Base-by-base conservation (phyloP, 106 monocot genomes). In the Allium fistulosum region DNA sequence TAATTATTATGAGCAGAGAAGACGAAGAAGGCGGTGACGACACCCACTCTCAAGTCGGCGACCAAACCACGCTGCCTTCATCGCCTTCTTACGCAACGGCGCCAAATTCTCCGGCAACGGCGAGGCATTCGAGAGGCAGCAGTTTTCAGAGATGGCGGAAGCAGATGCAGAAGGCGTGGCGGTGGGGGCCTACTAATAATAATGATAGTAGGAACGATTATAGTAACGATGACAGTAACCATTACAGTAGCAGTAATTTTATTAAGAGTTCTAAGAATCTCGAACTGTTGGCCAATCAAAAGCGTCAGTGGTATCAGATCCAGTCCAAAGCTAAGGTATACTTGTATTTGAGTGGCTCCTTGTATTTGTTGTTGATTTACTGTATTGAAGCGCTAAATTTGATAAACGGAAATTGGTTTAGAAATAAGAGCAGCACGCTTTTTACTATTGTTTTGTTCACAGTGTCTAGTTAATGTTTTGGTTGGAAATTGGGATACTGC, bases 131-230 rank as follows among this genome's bases (percentile, higher is more conserved):
- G 71, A 61, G 83, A 56, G 87, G 72, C 69, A 73, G 67, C 47
- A 95, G 88, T 74, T 86, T 95, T 73, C 95, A 91, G 77, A 69
- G 74, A 61, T 96, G 78, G 77, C 78, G 66, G 77, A 73, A 68
- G 49, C 91, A 96, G 77, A 69, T 96, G 88, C 95, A 91, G 74
- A 77, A 82, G 51, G 91, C 81, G 18, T 96, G 91, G 95, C 65
- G 74, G 22, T 85, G 83, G 88, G 88, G 87, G 0, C 62, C 85
- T 9, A 9, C 48, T 0, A 0, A 1, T 37, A 49, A 57, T 69
- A 51, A 70, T 65, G 57, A 78, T 65, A 58, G 22, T 78, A 77
- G 75, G 51, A 76, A 75, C 53, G 9, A 22, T 15, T 17, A 16
- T 47, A 48, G 49, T 64, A 26, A 17, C 49, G 64, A 62, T 10